A percentile compares a stretch with the other conserved stretches of the same genome.
Conservation (phyloP, 2,329 filamentous ascomycete species). For the Sporothrix pseudoabietina region DNA sequence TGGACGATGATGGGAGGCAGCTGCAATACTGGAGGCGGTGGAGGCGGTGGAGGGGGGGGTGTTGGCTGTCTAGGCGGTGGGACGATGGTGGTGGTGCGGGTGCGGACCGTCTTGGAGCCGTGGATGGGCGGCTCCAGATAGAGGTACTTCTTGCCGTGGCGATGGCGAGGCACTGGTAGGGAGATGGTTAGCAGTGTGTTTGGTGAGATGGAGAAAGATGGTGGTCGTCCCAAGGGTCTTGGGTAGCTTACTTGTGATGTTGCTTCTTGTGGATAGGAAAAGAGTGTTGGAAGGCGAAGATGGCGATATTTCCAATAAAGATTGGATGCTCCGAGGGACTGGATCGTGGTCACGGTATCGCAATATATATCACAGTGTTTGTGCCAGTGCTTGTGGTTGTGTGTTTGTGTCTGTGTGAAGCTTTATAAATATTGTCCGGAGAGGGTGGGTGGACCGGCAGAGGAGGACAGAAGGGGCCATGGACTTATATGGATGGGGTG, state of each 20-base stretch:
- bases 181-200: background rate
- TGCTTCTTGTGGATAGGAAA: background rate
- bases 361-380: background rate
- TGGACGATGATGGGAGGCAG: conserved; percentile 34
- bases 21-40: conserved; percentile 33
- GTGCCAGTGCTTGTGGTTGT: background rate
- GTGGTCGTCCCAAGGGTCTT: background rate
- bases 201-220: background rate
- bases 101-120: conserved; percentile 44
- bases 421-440: background rate
- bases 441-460: background rate
- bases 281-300: background rate
- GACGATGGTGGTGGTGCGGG: conserved; percentile 45
- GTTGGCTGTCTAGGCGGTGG: conserved; percentile 37
- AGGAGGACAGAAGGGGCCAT: background rate
- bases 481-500: conserved; percentile 15
- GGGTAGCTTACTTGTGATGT: background rate
- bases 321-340: background rate
- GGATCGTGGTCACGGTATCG: too few species aligned
- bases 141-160: conserved; percentile 44
- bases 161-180: conserved; percentile 32
- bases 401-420: background rate
- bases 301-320: background rate
- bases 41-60: conserved; percentile 37
- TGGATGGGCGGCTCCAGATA: conserved; percentile 47